A percentile compares a stretch with the other conserved stretches of the same genome.
These are phyloP conservation scores for Cerioporus squamosus DNA, from an alignment of 1,284 basidiomycete species.

Conservation along the genomic window DNA sequence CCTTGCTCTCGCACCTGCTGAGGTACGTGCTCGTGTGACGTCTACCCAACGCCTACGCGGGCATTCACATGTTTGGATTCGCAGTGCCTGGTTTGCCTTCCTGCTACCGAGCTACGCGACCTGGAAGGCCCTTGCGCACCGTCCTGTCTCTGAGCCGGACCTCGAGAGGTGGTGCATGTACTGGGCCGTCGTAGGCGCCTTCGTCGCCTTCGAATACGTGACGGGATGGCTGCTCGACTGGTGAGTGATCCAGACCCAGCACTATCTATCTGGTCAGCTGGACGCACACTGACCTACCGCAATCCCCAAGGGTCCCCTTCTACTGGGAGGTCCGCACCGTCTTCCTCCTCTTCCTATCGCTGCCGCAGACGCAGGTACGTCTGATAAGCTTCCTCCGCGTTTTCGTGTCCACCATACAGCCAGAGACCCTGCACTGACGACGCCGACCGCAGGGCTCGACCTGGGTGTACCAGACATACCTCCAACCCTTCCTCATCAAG, in stretches of 20 bases:
- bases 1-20: conserved; percentile 48
- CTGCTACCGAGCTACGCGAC: conserved; percentile 65
- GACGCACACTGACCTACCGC: conserved; percentile 3
- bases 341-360: conserved; percentile 73
- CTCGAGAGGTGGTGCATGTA: conserved; percentile 62
- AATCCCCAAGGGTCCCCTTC: conserved; percentile 74
- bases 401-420: background rate
- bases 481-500: conserved; percentile 67
- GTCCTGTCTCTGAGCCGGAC: conserved; percentile 60
- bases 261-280: no score
- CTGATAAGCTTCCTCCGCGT: background rate
- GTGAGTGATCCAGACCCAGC: conserved; percentile 42
- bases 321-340: conserved; percentile 77
- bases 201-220: conserved; percentile 72
- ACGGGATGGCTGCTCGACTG: conserved; percentile 74
- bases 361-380: conserved; percentile 75
- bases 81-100: conserved; percentile 75
- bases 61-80: conserved; percentile 4
- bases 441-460: conserved; percentile 61
- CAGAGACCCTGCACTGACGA: background rate
- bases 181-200: conserved; percentile 66
- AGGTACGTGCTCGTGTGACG: conserved; percentile 31
- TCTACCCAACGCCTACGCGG: background rate
- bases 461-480: conserved; percentile 68
- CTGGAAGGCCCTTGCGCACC: conserved; percentile 66